Evolutionary conservation across 164 flowering plant genomes (phyloP).

Genomic region (Aristolochia fimbriata): DNA sequence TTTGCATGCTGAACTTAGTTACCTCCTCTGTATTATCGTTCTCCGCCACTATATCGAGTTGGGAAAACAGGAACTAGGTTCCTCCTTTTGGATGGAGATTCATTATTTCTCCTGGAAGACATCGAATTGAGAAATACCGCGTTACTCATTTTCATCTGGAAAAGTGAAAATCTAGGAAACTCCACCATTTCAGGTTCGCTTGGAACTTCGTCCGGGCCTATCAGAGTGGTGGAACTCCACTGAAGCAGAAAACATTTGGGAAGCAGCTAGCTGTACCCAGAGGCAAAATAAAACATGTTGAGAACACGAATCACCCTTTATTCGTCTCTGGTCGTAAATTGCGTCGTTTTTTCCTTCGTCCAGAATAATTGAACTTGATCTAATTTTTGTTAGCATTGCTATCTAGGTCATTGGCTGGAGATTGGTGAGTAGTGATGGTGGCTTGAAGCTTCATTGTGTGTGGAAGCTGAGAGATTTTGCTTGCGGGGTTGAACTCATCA

Average conservation of each 20-base stretch:
- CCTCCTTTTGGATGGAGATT: neutral
- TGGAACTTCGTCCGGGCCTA: no score
- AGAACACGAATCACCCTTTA: no score
- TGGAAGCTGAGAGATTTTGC: conserved; percentile 77
- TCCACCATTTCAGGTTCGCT: no score
- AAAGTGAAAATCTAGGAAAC: no score
- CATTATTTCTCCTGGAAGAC: neutral
- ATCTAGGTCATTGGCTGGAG: conserved; percentile 85
- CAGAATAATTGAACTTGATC: no score
- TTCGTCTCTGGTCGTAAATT: no score
- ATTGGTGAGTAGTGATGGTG: conserved; percentile 44
- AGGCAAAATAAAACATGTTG: no score
- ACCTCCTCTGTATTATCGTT: neutral
- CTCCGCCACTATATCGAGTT: neutral
- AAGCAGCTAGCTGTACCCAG: no score
- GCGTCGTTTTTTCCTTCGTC: no score
- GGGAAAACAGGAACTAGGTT: neutral
- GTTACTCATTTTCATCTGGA: neutral
- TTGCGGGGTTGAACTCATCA: conserved; percentile 64
- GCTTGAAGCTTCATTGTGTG: conserved; percentile 53
- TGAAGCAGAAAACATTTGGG: no score
- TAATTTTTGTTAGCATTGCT: neutral
- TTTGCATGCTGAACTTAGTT: neutral
- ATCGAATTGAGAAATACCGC: neutral
- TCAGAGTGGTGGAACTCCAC: no score